Base-by-base conservation (phyloP, 139 green algal genomes). In the Coelastrella sp. region DNA sequence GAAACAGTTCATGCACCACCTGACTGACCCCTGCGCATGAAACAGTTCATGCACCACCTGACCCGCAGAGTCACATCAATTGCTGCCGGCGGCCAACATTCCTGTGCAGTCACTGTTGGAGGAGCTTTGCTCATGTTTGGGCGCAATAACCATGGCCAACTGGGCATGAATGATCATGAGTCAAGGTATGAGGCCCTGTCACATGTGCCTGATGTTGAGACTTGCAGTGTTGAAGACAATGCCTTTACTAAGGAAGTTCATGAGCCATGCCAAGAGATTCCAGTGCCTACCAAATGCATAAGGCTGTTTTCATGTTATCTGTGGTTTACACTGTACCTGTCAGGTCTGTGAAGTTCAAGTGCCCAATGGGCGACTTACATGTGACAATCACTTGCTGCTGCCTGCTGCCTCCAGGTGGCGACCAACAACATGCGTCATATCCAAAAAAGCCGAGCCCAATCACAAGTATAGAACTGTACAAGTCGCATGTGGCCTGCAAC, bases 91-190 rank as follows among this genome's bases (percentile, higher is more conserved):
- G 93, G 88, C 12, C 85, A 96, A 83, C 96, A 98, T 92, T 94
- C 76, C 65, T 94, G 96, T 93, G 95, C 93, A 4, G 87, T 98
- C 25, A 98, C 95, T 9, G 96, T 97, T 15, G 93, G 89, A 59
- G 96, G 95, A 24, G 73, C 89, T 25, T 87, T 98, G 49, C 88
- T 97, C 11, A 93, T 92, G 0, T 97, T 96, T 87, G 96, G 96
- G 8, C 84, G 78, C 79, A 98, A 98, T 93, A 90, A 90, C 68
- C 89, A 88, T 7, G 93, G 91, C 20, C 91, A 87, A 20, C 82
- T 95, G 60, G 93, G 91, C 49, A 89, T 88, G 1, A 91, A 86
- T 7, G 91, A 94, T 66, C 59, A 73, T 6, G 27, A 56, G 10
- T 15, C 82, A 65, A 82, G 82, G 82, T 87, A 22, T 35, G 49